Evolutionary conservation across 345 rosid genomes (phyloP).

Genomic region (Arabis hirsuta): DNA sequence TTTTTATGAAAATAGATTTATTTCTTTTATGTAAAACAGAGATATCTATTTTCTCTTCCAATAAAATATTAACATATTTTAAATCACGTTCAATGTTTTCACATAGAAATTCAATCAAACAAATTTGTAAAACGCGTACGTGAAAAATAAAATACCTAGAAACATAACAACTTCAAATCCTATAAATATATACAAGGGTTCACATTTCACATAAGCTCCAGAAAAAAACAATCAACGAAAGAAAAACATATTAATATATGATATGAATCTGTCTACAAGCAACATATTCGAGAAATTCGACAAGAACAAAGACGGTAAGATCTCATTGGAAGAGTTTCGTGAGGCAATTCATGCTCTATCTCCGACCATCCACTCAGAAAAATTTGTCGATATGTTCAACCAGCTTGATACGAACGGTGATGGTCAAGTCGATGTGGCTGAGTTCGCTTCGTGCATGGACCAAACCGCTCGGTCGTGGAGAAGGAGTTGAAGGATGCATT

Average conservation of each 20-base stretch:
- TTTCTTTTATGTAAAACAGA: not conserved
- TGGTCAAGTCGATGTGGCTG: slow-evolving; percentile 67
- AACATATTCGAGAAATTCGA: slow-evolving; percentile 66
- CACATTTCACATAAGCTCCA: not conserved
- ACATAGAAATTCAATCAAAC: not conserved
- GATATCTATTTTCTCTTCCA: not conserved
- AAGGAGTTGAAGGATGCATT: slow-evolving; percentile 74
- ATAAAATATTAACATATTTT: not conserved
- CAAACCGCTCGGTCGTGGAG: slow-evolving; percentile 11
- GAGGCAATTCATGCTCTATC: slow-evolving; percentile 54
- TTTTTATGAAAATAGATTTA: not conserved
- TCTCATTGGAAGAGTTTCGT: slow-evolving; percentile 64
- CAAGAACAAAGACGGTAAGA: slow-evolving; percentile 83
- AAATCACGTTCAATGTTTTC: not conserved
- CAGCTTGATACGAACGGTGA: slow-evolving; percentile 82
- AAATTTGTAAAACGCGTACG: not conserved
- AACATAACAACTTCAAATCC: slow-evolving; percentile 1
- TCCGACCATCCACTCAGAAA: slow-evolving; percentile 47
- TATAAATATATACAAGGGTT: not conserved
- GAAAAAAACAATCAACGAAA: not conserved
- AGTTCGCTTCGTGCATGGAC: slow-evolving; percentile 52
- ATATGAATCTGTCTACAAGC: slow-evolving; percentile 31
- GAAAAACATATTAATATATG: not conserved
- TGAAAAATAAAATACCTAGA: not conserved
- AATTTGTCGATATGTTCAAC: slow-evolving; percentile 57